Percentiles rank a stretch among this genome's conserved stretches.
Evolutionary conservation across 495 filamentous ascomycete species (phyloP).

Genomic region (Tuber aestivum): DNA sequence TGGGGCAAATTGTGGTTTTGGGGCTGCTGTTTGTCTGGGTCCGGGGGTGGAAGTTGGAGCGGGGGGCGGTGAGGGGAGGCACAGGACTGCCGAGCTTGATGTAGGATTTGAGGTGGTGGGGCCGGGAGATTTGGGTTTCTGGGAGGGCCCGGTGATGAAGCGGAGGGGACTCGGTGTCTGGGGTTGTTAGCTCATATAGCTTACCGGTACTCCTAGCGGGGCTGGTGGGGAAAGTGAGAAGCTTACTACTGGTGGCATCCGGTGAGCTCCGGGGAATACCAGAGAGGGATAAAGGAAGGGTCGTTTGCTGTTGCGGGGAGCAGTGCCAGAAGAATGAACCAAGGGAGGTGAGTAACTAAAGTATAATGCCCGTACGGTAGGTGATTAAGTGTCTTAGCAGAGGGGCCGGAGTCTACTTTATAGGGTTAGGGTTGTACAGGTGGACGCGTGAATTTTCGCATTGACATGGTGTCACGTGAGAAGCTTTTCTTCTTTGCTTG

Average conservation of each 20-base stretch:
- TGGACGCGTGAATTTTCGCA: neutral
- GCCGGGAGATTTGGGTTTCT: neutral
- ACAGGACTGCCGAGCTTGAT: neutral
- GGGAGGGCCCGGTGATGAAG: neutral
- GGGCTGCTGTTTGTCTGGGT: neutral
- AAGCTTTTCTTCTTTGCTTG: neutral
- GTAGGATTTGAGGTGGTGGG: neutral
- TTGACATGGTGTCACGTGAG: neutral
- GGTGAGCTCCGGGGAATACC: neutral
- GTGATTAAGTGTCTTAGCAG: neutral
- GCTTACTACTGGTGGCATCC: neutral
- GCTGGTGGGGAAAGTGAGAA: neutral
- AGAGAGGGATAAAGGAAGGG: neutral
- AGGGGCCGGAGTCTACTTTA: neutral
- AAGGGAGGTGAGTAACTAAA: neutral
- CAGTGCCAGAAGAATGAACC: neutral
- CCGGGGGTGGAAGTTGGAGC: neutral
- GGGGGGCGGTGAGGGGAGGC: neutral
- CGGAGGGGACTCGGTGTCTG: neutral
- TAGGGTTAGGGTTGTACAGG: neutral
- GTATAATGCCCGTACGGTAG: neutral
- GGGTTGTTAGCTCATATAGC: neutral
- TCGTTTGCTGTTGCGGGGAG: neutral
- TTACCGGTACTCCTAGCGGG: neutral
- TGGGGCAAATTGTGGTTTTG: neutral